Percentiles rank a stretch among this genome's conserved stretches.
These are phyloP conservation scores for Mycosarcoma mackinlayi DNA, from an alignment of 1,284 basidiomycete genomes.

Conservation along the genomic window DNA sequence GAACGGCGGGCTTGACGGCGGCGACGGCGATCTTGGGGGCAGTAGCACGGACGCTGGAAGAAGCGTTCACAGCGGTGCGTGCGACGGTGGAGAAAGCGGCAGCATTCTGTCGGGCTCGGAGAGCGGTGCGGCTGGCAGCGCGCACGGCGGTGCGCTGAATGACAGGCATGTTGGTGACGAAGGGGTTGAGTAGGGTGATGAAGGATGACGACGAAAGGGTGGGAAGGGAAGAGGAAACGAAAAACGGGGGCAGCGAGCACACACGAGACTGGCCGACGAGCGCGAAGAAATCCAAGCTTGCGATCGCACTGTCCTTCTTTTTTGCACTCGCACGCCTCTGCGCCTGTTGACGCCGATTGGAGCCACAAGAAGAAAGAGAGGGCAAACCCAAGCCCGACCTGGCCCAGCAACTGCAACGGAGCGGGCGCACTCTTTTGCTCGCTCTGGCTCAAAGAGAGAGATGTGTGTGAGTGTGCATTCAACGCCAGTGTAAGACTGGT, in stretches of 20 bases:
- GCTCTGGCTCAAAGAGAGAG: no score
- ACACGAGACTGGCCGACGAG: not conserved
- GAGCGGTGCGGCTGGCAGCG: slow-evolving; percentile 58
- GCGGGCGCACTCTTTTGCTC: no score
- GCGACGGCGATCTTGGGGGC: slow-evolving; percentile 46
- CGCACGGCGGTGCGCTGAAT: slow-evolving; percentile 59
- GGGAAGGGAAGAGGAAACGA: slow-evolving; percentile 23
- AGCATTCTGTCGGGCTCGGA: slow-evolving; percentile 57
- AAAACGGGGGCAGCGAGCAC: slow-evolving; percentile 10
- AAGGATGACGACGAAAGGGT: slow-evolving; percentile 31
- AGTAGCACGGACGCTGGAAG: slow-evolving; percentile 45
- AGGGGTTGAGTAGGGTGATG: slow-evolving; percentile 16
- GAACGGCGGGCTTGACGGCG: slow-evolving; percentile 44
- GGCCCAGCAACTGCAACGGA: no score
- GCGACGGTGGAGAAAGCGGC: slow-evolving; percentile 57
- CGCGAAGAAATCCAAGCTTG: slow-evolving; percentile 12
- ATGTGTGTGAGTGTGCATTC: no score
- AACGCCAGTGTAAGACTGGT: not conserved
- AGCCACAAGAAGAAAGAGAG: not conserved
- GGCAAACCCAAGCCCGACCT: not conserved
- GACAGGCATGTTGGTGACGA: slow-evolving; percentile 52
- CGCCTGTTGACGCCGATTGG: not conserved
- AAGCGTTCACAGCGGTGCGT: slow-evolving; percentile 44
- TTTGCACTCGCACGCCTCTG: not conserved
- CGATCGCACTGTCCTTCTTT: slow-evolving; percentile 17